Conservation (phyloP, 257 asterid species). For the Perilla frutescens region DNA sequence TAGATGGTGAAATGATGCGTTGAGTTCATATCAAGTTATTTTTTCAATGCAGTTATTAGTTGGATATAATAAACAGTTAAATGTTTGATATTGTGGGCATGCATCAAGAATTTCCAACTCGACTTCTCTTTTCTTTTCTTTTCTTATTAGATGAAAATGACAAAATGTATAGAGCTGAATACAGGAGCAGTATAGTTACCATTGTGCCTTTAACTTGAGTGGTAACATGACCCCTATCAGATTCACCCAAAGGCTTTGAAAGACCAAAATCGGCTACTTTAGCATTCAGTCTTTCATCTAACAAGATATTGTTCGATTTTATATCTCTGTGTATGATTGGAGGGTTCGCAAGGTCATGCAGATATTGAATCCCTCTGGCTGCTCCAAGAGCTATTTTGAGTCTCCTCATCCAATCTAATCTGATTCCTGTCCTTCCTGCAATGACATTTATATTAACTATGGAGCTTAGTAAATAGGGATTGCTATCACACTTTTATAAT, state of each 20-base stretch:
- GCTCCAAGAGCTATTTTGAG: conserved; percentile 79
- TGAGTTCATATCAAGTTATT: too few relatives aligned
- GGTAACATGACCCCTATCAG: conserved; percentile 72
- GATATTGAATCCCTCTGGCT: conserved; percentile 86
- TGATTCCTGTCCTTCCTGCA: conserved; percentile 75
- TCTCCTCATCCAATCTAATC: conserved; percentile 90
- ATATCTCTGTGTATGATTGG: conserved; percentile 92
- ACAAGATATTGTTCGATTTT: conserved; percentile 72
- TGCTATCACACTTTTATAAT: too few relatives aligned
- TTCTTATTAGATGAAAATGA: neutral
- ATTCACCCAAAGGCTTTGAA: conserved; percentile 64
- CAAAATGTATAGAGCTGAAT: neutral
- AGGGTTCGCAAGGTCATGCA: conserved; percentile 87
- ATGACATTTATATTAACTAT: neutral
- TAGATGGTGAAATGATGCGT: too few relatives aligned
- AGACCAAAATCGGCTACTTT: conserved; percentile 95
- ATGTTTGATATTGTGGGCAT: too few relatives aligned
- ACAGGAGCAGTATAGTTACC: conserved; percentile 46
- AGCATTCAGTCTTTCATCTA: conserved; percentile 77
- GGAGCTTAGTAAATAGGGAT: too few relatives aligned
- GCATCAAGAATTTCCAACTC: too few relatives aligned
- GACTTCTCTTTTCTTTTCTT: too few relatives aligned
- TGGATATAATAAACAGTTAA: too few relatives aligned
- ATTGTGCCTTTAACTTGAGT: conserved; percentile 98
- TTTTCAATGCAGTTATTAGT: too few relatives aligned